Evolutionary conservation across 768 basidiomycete species (phyloP).

Genomic region (Clathrus columnatus): DNA sequence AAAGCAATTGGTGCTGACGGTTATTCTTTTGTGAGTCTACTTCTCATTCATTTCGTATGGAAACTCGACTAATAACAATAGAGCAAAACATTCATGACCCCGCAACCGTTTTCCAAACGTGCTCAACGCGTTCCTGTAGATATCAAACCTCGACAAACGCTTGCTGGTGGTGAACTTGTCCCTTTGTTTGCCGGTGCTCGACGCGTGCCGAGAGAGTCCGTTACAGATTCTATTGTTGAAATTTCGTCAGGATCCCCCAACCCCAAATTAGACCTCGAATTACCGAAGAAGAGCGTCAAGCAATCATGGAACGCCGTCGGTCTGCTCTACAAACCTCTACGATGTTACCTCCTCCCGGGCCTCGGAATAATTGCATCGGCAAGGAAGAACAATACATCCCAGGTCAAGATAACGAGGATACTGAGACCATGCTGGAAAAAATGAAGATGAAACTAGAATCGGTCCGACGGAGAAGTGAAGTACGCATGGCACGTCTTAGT

Average conservation of each 20-base stretch:
- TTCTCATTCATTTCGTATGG: no score
- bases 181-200: background rate
- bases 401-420: conserved; percentile 7
- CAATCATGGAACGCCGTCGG: conserved; percentile 53
- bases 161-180: conserved; percentile 7
- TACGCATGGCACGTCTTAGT: conserved; percentile 12
- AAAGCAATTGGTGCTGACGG: conserved; percentile 9
- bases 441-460: conserved; percentile 41
- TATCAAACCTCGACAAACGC: conserved; percentile 8
- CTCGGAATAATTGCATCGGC: conserved; percentile 14
- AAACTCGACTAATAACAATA: background rate
- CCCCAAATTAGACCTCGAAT: conserved; percentile 12
- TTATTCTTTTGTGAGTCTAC: conserved; percentile 12
- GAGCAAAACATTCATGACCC: conserved; percentile 5
- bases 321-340: conserved; percentile 43
- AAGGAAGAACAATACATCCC: background rate
- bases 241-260: conserved; percentile 10
- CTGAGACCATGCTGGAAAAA: conserved; percentile 30
- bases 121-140: conserved; percentile 10
- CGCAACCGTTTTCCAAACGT: conserved; percentile 13
- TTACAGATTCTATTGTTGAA: background rate
- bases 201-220: background rate
- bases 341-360: conserved; percentile 32
- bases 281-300: conserved; percentile 24
- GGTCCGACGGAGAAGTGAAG: conserved; percentile 33